phyloP scores from a whole-genome alignment of 257 asterid species.

The Solanum sparsipilum region DNA sequence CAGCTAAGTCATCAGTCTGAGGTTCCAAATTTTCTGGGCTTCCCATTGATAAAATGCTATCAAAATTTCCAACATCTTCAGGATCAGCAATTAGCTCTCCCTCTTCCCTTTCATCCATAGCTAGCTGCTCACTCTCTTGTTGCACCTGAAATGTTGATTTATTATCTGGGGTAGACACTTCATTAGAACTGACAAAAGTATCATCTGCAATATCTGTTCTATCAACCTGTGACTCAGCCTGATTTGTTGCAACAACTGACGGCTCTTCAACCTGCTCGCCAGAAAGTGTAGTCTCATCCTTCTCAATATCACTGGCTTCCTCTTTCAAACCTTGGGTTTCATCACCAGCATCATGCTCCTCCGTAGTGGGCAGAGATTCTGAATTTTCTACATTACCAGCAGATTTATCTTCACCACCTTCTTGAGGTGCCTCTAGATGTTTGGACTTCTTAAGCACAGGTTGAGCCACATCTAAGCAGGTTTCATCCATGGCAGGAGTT shows the following conservation, averaged over 20 bases:
- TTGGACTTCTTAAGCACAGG: conserved; percentile 52
- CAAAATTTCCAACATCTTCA: conserved; percentile 25
- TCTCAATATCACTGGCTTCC: conserved; percentile 30
- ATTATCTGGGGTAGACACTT: conserved; percentile 32
- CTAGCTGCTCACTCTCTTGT: conserved; percentile 50
- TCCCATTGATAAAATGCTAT: conserved; percentile 22
- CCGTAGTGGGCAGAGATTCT: conserved; percentile 22
- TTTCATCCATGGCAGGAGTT: conserved; percentile 30
- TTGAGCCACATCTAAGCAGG: conserved; percentile 35
- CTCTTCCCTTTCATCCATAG: conserved; percentile 69
- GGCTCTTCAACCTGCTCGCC: conserved; percentile 46
- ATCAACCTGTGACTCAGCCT: conserved; percentile 35
- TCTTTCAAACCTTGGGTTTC: conserved; percentile 29
- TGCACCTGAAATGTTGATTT: conserved; percentile 40
- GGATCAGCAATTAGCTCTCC: conserved; percentile 55
- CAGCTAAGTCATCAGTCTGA: conserved; percentile 34
- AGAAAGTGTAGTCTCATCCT: conserved; percentile 35
- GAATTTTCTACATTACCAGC: conserved; percentile 20
- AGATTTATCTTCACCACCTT: conserved; percentile 34
- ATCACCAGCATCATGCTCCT: conserved; percentile 42
- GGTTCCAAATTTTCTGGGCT: conserved; percentile 31
- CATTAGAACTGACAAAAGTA: conserved; percentile 28
- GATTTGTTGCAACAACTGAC: conserved; percentile 19
- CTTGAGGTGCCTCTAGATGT: conserved; percentile 39
- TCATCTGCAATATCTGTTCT: conserved; percentile 34